phyloP scores from a whole-genome alignment of 805 yeast genomes.

The Saturnispora bothae region DNA sequence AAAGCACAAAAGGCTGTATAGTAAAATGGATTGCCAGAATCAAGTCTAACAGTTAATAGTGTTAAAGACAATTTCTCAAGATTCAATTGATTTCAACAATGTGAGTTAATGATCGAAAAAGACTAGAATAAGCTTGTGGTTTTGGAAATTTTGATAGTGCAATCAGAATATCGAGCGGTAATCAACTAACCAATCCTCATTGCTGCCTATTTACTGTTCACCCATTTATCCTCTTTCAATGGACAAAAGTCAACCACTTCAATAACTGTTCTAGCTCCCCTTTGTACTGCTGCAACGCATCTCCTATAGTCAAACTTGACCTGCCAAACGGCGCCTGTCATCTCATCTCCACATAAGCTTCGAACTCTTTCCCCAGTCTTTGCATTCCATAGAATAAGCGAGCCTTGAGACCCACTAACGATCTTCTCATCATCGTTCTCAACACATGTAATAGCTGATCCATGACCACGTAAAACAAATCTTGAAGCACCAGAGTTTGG shows the following conservation, averaged over 20 bases:
- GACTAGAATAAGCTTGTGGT: too few relatives aligned
- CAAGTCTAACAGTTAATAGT: too few relatives aligned
- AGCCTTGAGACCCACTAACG: conserved; percentile 81
- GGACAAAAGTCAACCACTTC: conserved; percentile 75
- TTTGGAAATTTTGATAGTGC: too few relatives aligned
- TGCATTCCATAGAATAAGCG: conserved; percentile 82
- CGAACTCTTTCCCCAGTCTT: conserved; percentile 65
- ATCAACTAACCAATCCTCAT: too few relatives aligned
- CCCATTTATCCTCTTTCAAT: conserved; percentile 14
- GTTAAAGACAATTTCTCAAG: too few relatives aligned
- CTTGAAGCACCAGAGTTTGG: conserved; percentile 61
- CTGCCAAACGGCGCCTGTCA: conserved; percentile 88
- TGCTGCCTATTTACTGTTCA: too few relatives aligned
- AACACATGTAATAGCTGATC: conserved; percentile 85
- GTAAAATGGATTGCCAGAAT: too few relatives aligned
- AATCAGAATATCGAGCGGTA: too few relatives aligned
- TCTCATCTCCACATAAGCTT: conserved; percentile 61
- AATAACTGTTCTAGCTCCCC: conserved; percentile 55
- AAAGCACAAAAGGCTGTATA: too few relatives aligned
- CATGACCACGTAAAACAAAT: conserved; percentile 69
- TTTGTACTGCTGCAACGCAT: conserved; percentile 86
- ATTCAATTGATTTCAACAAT: too few relatives aligned
- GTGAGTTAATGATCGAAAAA: too few relatives aligned
- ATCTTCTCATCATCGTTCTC: conserved; percentile 77
- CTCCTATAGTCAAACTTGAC: conserved; percentile 75